Percentiles rank a stretch among this genome's conserved stretches.
Conservation (phyloP, 768 basidiomycete genomes). For the Pholiota conissans region DNA sequence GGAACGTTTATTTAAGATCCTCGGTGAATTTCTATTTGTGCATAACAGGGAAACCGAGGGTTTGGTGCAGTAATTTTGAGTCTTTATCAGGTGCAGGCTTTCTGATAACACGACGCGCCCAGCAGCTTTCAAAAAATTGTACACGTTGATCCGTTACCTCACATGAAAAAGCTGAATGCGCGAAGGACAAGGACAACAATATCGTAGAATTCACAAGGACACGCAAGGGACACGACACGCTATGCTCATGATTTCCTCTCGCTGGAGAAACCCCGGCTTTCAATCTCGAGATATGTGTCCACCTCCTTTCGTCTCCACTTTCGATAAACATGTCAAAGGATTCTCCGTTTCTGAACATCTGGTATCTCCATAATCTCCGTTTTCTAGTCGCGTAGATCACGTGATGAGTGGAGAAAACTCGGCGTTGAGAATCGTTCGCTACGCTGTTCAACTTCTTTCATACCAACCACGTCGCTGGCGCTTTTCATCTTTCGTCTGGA, state of each 20-base stretch:
- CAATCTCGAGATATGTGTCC: conserved; percentile 1
- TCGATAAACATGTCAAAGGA: conserved; percentile 1
- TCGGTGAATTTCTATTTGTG: background rate
- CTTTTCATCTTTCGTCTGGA: background rate
- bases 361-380: conserved; percentile 21
- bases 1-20: background rate
- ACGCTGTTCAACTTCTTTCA: conserved; percentile 1
- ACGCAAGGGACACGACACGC: background rate
- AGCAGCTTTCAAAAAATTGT: too few species aligned
- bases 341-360: background rate
- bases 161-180: too few species aligned
- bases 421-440: conserved; percentile 7
- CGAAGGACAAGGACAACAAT: too few species aligned
- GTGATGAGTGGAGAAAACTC: conserved; percentile 17
- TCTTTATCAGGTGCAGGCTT: background rate
- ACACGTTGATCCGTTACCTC: too few species aligned
- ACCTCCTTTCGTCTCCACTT: background rate
- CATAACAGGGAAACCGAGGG: background rate
- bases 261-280: conserved; percentile 14
- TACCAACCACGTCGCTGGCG: conserved; percentile 1
- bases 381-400: conserved; percentile 5
- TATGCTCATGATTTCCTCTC: background rate
- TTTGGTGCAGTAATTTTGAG: background rate
- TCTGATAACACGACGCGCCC: too few species aligned
- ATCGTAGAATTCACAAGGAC: background rate